phyloP scores from a whole-genome alignment of 1,139 yeast species.

The Scheffersomyces lignicola region DNA sequence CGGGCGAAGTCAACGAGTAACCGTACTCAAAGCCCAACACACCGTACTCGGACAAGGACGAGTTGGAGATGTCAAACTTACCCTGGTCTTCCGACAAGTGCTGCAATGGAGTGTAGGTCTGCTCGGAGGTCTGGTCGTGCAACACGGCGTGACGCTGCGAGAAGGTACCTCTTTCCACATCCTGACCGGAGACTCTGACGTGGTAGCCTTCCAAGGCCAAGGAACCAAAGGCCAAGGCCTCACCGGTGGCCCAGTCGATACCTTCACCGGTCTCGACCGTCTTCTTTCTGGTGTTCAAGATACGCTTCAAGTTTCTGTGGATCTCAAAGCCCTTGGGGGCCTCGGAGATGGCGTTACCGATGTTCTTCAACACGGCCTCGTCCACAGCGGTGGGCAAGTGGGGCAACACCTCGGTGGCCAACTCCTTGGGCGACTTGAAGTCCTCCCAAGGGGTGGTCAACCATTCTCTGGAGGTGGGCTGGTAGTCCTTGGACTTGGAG shows the following conservation, averaged over 20 bases:
- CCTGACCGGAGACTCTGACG: slow-evolving; percentile 98
- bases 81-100: slow-evolving; percentile 80
- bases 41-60: slow-evolving; percentile 98
- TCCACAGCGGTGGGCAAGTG: slow-evolving; percentile 95
- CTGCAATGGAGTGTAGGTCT: slow-evolving; percentile 80
- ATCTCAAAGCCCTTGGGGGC: slow-evolving; percentile 89
- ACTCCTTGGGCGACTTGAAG: slow-evolving; percentile 95
- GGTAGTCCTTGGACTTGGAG: slow-evolving; percentile 81
- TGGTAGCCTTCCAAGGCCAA: slow-evolving; percentile 91
- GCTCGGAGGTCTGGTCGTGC: slow-evolving; percentile 91
- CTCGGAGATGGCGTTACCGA: slow-evolving; percentile 77
- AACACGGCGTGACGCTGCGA: slow-evolving; percentile 99
- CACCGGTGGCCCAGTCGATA: slow-evolving; percentile 99
- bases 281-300: slow-evolving; percentile 83
- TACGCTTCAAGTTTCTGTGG: slow-evolving; percentile 96
- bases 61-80: slow-evolving; percentile 85
- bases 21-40: slow-evolving; percentile 99
- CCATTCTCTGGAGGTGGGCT: slow-evolving; percentile 96
- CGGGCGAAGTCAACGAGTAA: slow-evolving; percentile 96
- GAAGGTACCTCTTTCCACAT: slow-evolving; percentile 99
- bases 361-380: slow-evolving; percentile 65
- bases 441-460: slow-evolving; percentile 98
- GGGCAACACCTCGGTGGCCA: slow-evolving; percentile 93
- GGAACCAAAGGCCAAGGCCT: slow-evolving; percentile 96
- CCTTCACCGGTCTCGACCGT: slow-evolving; percentile 87